These are phyloP conservation scores for Botryotinia calthae DNA, from an alignment of 2,329 filamentous ascomycete genomes.

Conservation along the genomic window DNA sequence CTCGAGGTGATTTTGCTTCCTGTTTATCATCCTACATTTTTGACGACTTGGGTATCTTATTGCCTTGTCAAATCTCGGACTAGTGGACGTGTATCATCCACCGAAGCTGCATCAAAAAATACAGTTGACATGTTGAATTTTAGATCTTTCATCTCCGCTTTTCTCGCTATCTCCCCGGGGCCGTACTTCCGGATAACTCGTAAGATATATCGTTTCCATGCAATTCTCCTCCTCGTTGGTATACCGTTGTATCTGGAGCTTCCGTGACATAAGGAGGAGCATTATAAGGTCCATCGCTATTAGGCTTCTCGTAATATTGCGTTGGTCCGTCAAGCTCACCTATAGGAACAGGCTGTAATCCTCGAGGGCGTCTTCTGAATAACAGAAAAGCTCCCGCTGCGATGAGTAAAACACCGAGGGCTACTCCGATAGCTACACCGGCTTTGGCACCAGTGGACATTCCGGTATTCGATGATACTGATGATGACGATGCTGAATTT, in stretches of 20 bases:
- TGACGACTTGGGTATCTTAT: not conserved
- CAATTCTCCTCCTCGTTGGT: not conserved
- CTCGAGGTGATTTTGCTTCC: not conserved
- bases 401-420: not conserved
- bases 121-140: not conserved
- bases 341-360: not conserved
- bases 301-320: not conserved
- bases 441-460: not conserved
- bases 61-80: no score
- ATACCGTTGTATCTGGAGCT: not conserved
- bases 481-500: not conserved
- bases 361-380: not conserved
- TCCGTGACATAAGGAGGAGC: not conserved
- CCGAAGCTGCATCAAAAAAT: not conserved
- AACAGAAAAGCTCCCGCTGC: not conserved
- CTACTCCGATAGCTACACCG: not conserved
- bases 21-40: not conserved
- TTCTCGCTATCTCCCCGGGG: not conserved
- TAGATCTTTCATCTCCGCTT: not conserved
- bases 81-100: fast-evolving
- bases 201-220: not conserved
- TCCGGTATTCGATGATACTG: not conserved
- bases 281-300: not conserved
- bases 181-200: not conserved
- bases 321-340: not conserved